Evolutionary conservation across 176 grass and related monocot species (phyloP).

Genomic region (Elaeis guineensis): DNA sequence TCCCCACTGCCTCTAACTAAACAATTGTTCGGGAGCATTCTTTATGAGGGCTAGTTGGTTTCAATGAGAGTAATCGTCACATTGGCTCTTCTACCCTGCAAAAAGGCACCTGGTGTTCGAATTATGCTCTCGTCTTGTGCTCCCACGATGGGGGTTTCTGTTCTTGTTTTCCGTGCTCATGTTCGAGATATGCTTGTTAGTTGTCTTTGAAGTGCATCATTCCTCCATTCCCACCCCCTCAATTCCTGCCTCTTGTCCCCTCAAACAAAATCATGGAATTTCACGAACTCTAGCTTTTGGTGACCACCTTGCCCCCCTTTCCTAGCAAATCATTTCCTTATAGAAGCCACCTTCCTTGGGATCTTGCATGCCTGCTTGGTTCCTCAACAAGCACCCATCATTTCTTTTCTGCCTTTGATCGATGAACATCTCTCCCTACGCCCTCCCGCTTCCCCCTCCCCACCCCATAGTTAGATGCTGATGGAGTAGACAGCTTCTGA

Average conservation of each 20-base stretch:
- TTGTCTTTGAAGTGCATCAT: conserved; percentile 65
- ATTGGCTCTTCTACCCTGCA: background rate
- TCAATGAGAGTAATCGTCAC: conserved; percentile 19
- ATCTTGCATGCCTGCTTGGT: conserved; percentile 58
- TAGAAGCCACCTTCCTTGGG: conserved; percentile 57
- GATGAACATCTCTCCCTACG: conserved; percentile 1
- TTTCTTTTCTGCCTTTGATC: conserved; percentile 16
- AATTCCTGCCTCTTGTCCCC: conserved; percentile 83
- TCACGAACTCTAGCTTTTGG: conserved; percentile 71
- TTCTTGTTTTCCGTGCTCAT: no score
- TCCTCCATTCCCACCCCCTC: conserved; percentile 62
- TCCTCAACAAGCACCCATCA: conserved; percentile 20
- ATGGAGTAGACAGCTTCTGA: no score
- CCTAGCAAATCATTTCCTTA: conserved; percentile 53
- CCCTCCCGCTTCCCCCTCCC: background rate
- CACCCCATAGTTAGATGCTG: background rate
- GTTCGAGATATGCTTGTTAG: conserved; percentile 41
- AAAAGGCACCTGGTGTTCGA: no score
- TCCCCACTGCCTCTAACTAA: conserved; percentile 20
- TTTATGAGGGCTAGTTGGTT: conserved; percentile 14
- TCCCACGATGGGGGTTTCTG: conserved; percentile 18
- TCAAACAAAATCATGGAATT: conserved; percentile 97
- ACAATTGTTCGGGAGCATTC: background rate
- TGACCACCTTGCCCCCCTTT: conserved; percentile 33
- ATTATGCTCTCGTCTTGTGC: no score